Evolutionary conservation across 2,329 filamentous ascomycete genomes (phyloP), one percentile per base, ranked within the genome.

Genomic region (Didymella segeticola): DNA sequence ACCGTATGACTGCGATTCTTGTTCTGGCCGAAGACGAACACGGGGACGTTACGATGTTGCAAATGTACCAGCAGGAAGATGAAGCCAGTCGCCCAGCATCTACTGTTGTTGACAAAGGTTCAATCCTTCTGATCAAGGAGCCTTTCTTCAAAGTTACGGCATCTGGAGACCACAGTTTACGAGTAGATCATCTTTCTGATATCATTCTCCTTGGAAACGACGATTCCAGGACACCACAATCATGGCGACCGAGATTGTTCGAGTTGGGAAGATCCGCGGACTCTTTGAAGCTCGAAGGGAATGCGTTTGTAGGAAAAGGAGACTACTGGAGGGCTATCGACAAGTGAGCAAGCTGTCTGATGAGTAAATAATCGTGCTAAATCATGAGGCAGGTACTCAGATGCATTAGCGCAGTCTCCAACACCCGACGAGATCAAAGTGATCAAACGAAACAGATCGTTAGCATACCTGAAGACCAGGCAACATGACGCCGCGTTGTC

Each of bases 161-260:
- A 0, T 65, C 78, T 23, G 77, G 77, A 2, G 41, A 67, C 0
- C 81, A 80, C 62, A 73, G 69, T 0, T 27, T 86, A 20, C 75
- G 81, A 5, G 79, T 84, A 6, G 83, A 86, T 51, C 83, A 86
- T 61, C 60, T 80, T 14, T 78, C 76, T 14, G 82, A 86, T 50
- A 57, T 85, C 15, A 54, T 78, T 3, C 74, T 71, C 53, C 52
- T 83, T 2, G 46, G 69, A 0, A 43, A 58, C 0, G 38, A 60
- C 15, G 76, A 83, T 33, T 43, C 67, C n/a, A 72, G 65, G 4
- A 63, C 82, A 11, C 81, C 80, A 1, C 20, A 34, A 1, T 39
- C 49, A n/a, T 82, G 78, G 78, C 61, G 48, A 23, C 51, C 52
- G 14, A 47, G 43, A 26, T 12, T 51, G 9, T 17, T 46, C 17